Evolutionary conservation across 2,329 filamentous ascomycete species (phyloP).

Genomic region (Aspergillus pseudotamarii): DNA sequence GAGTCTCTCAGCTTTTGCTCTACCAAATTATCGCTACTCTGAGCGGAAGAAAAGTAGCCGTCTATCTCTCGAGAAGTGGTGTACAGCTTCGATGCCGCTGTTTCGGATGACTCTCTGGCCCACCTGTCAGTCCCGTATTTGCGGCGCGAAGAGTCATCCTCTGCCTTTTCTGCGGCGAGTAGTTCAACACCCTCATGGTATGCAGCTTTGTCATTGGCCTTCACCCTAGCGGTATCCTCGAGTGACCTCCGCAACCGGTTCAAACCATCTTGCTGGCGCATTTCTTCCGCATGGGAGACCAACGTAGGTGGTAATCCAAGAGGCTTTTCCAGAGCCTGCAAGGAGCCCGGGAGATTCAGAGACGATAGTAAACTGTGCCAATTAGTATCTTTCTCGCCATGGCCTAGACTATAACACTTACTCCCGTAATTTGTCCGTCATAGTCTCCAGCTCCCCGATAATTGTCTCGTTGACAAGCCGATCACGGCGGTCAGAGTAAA

Average conservation of each 20-base stretch:
- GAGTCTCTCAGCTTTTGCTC: constrained; percentile 77
- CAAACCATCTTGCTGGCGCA: constrained; percentile 86
- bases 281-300: constrained; percentile 88
- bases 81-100: constrained; percentile 74
- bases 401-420: constrained; percentile 32
- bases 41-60: constrained; percentile 77
- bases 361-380: constrained; percentile 65
- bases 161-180: constrained; percentile 76
- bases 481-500: constrained; percentile 90
- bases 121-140: constrained; percentile 89
- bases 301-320: constrained; percentile 83
- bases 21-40: constrained; percentile 69
- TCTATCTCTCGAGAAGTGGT: constrained; percentile 76
- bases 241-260: constrained; percentile 77
- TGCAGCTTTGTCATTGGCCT: constrained; percentile 72
- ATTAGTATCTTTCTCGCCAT: constrained; percentile 15
- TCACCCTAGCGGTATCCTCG: constrained; percentile 87
- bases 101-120: constrained; percentile 69
- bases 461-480: constrained; percentile 87
- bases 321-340: constrained; percentile 94
- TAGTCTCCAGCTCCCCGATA: constrained; percentile 77
- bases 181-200: constrained; percentile 84
- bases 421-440: constrained; percentile 80
- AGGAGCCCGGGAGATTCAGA: constrained; percentile 83
- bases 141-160: constrained; percentile 73